phyloP scores from a whole-genome alignment of 805 yeast species.

The Pichia exigua region DNA sequence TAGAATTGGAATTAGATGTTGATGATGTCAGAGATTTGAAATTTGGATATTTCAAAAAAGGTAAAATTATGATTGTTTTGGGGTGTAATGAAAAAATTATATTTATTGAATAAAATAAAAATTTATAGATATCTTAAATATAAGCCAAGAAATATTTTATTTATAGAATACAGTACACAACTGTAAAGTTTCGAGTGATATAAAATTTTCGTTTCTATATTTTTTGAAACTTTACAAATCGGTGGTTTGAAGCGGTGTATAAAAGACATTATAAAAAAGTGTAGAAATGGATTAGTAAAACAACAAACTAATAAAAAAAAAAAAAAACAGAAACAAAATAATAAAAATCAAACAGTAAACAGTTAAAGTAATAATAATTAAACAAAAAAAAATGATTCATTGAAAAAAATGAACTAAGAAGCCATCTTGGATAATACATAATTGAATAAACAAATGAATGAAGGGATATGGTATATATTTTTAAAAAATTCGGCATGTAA shows the following conservation, averaged over 20 bases:
- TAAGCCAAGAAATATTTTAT: background rate
- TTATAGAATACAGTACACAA: too few relatives aligned
- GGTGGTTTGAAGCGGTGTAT: too few relatives aligned
- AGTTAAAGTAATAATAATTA: too few relatives aligned
- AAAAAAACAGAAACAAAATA: too few relatives aligned
- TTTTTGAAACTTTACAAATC: background rate
- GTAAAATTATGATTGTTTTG: slow-evolving; percentile 12
- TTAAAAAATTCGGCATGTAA: background rate
- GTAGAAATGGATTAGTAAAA: too few relatives aligned
- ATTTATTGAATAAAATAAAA: background rate
- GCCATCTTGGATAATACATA: background rate
- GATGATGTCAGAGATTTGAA: background rate
- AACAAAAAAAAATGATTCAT: too few relatives aligned
- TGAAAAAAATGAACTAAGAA: background rate
- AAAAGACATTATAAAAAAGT: too few relatives aligned
- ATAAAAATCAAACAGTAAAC: background rate
- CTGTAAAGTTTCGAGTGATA: too few relatives aligned
- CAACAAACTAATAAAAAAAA: too few relatives aligned
- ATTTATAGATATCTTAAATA: background rate
- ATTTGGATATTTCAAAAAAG: slow-evolving; percentile 18
- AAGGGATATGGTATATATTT: background rate
- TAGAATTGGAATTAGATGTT: background rate
- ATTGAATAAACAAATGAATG: too few relatives aligned
- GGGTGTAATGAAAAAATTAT: slow-evolving; percentile 2
- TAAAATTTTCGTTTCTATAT: too few relatives aligned